Evolutionary conservation across 2,329 filamentous ascomycete genomes (phyloP).

Genomic region (Colletotrichum aenigma): DNA sequence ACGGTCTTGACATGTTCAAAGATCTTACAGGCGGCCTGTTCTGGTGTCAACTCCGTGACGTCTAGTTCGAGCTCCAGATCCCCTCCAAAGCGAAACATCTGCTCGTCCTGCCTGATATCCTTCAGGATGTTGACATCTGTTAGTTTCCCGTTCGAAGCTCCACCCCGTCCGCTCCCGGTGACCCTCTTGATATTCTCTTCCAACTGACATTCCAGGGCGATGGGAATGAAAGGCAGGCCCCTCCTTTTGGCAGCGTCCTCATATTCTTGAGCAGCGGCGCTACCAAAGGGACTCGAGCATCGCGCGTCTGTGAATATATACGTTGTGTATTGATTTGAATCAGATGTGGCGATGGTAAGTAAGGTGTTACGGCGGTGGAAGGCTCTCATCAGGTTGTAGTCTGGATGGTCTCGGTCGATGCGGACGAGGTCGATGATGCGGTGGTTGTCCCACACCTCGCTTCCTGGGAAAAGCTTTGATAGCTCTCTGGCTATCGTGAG

Average conservation of each 20-base stretch:
- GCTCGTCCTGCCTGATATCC: constrained; percentile 22
- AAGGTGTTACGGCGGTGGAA: not conserved
- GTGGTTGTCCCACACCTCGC: constrained; percentile 33
- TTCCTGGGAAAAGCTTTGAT: constrained; percentile 25
- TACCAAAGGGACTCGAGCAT: not conserved
- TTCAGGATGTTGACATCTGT: constrained; percentile 22
- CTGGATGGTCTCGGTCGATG: constrained; percentile 22
- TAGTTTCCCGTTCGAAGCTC: constrained; percentile 23
- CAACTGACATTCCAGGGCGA: constrained; percentile 28
- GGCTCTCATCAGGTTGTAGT: constrained; percentile 26
- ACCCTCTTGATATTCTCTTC: constrained; percentile 29
- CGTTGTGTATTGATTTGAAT: not conserved
- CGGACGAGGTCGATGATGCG: constrained; percentile 30
- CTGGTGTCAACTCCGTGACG: constrained; percentile 26
- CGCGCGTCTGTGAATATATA: constrained; percentile 31
- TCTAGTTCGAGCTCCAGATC: constrained; percentile 25
- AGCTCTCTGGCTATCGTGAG: constrained; percentile 32
- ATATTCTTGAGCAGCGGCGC: constrained; percentile 22
- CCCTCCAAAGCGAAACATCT: constrained; percentile 26
- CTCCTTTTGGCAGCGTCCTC: constrained; percentile 23
- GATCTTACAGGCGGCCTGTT: constrained; percentile 23
- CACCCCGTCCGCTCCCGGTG: not conserved
- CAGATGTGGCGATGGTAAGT: constrained; percentile 2
- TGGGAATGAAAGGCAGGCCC: constrained; percentile 27
- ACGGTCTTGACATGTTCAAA: not conserved